Base-by-base conservation (phyloP, 192 early-diverging fungal species). In the Obelidium mucronatum region DNA sequence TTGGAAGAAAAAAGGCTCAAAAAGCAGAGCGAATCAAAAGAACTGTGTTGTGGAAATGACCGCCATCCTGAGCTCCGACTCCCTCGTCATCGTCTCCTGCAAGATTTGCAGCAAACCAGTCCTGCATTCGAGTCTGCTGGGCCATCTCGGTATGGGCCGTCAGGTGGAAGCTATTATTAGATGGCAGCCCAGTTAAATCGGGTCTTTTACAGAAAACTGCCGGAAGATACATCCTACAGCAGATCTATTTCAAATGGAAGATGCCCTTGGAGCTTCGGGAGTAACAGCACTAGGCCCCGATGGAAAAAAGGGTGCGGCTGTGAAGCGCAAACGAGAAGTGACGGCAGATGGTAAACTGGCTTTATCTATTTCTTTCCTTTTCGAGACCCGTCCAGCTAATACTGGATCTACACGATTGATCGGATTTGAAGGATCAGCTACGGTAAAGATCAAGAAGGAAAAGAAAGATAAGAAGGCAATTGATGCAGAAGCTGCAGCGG, bases 41-140 rank as follows among this genome's bases (percentile, higher is more conserved):
- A n/a, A n/a, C n/a, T n/a, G n/a, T n/a, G n/a, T n/a, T n/a, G n/a
- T n/a, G n/a, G 19, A 48, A 36, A 72, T 59, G 70, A 59, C 54
- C 17, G 55, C 70, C 5, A 30, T 85, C 73, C 89, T 91, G 44
- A 79, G 91, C 75, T 73, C 86, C 40, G 92, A 94, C 26, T 88
- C 91, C 15, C 55, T 86, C 24, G 83, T 89, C 11, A 74, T 92
- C 5, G 89, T 94, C 28, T 82, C 81, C 17, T 95, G 94, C 78
- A 88, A 86, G 26, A 66, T 68, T 17, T 95, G 94, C 70, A 42
- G 82, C 22, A 90, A 91, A 64, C 85, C 90, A 5, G 73, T 95
- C 34, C 67, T 93, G 15, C 83, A 91, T 6, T 86, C 82, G 24
- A 86, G 81, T 6, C 89, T 92, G 53, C 81, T 82, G 24, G 80